Base-by-base conservation (phyloP, 2,329 filamentous ascomycete species). In the Ceratocystis alfenasii region DNA sequence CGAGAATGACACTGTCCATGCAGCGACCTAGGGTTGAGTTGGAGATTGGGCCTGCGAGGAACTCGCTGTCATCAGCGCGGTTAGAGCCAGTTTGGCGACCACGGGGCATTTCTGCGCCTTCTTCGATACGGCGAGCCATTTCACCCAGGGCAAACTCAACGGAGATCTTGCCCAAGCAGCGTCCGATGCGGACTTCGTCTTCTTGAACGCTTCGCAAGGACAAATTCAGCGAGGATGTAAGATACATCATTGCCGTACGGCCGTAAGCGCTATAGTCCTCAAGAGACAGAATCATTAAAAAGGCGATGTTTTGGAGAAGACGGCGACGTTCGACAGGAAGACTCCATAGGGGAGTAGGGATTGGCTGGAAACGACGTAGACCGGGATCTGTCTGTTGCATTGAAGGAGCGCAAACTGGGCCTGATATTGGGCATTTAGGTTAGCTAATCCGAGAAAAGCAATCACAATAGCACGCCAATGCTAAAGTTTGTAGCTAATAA, bases 21-120 rank as follows among this genome's bases (percentile, higher is more conserved):
- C 93, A 80, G 0, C 84, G 86, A 28, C 92, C 92, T 50, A 97
- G 81, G 0, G 90, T 89, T 8, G 88, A 90, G 22, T 85, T 86
- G 15, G 89, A 82, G 1, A 97, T 78, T 0, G 90, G 87, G 1
- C 88, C 85, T 7, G 90, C 88, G 8, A 96, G 82, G 41, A 87
- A 88, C 33, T 87, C 87, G 0, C 62, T 67, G 25, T 67, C 66
- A 46, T 67, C 64, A 46, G 66, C 66, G 2, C 63, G 66, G 48
- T 67, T 67, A 59, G 57, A 59, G 25, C 66, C 66, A 25, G 66
- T 65, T 45, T 67, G 66, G n/a, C 66, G 66, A 17, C 66, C 63
- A 12, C 66, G 66, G 0, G 78, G 68, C 67, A 76, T 76, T 66
- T 72, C 70, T 25, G 72, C 72, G 12, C 69, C 66, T 15, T 67